A percentile compares a stretch with the other conserved stretches of the same genome.
phyloP scores from a whole-genome alignment of 2,329 filamentous ascomycete species.

The Ceratocystis diversiconidia region DNA sequence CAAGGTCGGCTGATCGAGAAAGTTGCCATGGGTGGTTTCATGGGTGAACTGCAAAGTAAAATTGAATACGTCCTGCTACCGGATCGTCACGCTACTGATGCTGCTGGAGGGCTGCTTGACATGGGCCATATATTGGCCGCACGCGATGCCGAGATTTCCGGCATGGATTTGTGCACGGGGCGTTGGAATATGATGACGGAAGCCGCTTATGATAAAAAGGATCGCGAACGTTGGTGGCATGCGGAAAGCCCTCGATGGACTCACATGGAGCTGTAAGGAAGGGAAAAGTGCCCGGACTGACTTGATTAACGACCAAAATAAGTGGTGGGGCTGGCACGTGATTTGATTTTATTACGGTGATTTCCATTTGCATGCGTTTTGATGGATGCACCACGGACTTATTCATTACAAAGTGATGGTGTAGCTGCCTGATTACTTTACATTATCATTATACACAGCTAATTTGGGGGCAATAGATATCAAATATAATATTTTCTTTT shows the following conservation, averaged over 20 bases:
- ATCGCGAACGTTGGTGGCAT: conserved; percentile 38
- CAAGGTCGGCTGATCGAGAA: conserved; percentile 37
- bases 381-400: not conserved
- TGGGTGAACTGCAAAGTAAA: conserved; percentile 44
- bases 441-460: not conserved
- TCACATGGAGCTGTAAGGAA: conserved; percentile 19
- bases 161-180: conserved; percentile 32
- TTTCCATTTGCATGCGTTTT: not conserved
- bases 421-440: not conserved
- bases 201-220: conserved; percentile 30
- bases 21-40: conserved; percentile 43
- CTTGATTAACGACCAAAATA: not conserved
- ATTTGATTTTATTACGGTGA: not conserved
- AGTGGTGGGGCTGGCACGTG: not conserved
- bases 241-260: conserved; percentile 35
- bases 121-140: conserved; percentile 37
- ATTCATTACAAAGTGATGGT: not conserved
- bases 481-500: not conserved
- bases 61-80: conserved; percentile 48
- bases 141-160: conserved; percentile 31
- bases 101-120: conserved; percentile 41
- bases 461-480: not conserved
- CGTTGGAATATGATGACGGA: conserved; percentile 31
- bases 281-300: no score
- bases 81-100: conserved; percentile 41